phyloP scores from a whole-genome alignment of 768 basidiomycete species.

The Pholiota molesta region DNA sequence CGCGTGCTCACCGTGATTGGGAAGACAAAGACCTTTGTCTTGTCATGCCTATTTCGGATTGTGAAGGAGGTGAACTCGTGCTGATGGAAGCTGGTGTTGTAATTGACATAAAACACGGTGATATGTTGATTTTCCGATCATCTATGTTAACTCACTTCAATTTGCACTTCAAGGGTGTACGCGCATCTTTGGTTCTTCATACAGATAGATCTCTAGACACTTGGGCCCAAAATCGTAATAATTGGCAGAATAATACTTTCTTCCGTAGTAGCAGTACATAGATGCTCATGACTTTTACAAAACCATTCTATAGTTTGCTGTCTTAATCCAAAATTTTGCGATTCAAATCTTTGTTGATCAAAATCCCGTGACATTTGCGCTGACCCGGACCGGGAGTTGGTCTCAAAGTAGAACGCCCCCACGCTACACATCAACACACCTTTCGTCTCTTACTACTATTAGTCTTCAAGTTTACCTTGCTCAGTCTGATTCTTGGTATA shows the following conservation, averaged over 20 bases:
- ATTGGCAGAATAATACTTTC: neutral
- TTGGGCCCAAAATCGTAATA: neutral
- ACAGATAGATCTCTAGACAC: neutral
- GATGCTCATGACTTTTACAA: too few relatives aligned
- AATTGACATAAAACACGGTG: slow-evolving; percentile 20
- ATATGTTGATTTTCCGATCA: slow-evolving; percentile 24
- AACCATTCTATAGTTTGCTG: too few relatives aligned
- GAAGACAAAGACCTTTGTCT: slow-evolving; percentile 26
- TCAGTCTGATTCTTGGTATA: too few relatives aligned
- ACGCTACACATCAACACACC: too few relatives aligned
- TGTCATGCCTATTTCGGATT: slow-evolving; percentile 24
- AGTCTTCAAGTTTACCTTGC: too few relatives aligned
- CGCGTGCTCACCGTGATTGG: slow-evolving; percentile 11
- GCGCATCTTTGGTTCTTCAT: neutral
- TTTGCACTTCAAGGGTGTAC: neutral
- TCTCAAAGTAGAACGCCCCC: too few relatives aligned
- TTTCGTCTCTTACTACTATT: too few relatives aligned
- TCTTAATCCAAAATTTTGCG: too few relatives aligned
- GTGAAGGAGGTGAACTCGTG: slow-evolving; percentile 27
- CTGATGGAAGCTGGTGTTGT: slow-evolving; percentile 28
- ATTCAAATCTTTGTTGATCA: too few relatives aligned
- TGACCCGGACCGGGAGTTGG: too few relatives aligned
- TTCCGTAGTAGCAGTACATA: neutral
- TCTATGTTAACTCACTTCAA: neutral
- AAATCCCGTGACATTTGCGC: too few relatives aligned